Percentiles rank a stretch among this genome's conserved stretches.
Conservation (phyloP, 1,139 yeast species). For the Taphrina betulina region DNA sequence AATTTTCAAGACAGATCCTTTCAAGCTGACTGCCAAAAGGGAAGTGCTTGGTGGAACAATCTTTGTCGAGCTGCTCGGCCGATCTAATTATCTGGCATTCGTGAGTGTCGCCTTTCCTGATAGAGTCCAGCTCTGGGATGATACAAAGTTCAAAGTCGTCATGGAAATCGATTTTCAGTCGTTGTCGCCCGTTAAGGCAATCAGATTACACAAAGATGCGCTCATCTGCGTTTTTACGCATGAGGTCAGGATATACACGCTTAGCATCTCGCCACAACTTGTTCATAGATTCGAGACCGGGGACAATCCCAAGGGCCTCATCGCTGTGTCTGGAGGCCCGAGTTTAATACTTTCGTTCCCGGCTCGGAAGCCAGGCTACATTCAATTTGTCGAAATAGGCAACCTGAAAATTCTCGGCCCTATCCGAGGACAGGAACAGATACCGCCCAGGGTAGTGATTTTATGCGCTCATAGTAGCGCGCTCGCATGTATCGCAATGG, state of each 20-base stretch:
- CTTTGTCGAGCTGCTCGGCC: conserved; percentile 2
- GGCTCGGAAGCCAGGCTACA: neutral
- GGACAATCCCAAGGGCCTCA: neutral
- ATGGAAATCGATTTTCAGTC: neutral
- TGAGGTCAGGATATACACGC: neutral
- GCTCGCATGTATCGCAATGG: neutral
- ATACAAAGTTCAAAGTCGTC: neutral
- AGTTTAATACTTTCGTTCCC: neutral
- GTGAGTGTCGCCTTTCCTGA: neutral
- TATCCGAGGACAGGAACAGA: too few relatives aligned
- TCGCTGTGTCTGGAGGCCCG: neutral
- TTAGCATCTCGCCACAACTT: neutral
- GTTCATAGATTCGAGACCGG: neutral
- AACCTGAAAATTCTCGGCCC: too few relatives aligned
- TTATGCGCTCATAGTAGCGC: neutral
- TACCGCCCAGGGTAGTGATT: neutral
- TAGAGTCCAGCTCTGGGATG: conserved; percentile 5
- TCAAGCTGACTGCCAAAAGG: neutral
- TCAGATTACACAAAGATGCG: neutral
- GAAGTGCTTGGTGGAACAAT: neutral
- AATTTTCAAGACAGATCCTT: conserved; percentile 2
- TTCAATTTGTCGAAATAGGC: neutral
- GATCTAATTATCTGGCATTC: conserved; percentile 5
- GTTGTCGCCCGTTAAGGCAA: neutral
- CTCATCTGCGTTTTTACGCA: neutral